Evolutionary conservation across 805 yeast genomes (phyloP), one percentile per base, ranked within the genome.

Genomic region (Candida nonsorbophila): DNA sequence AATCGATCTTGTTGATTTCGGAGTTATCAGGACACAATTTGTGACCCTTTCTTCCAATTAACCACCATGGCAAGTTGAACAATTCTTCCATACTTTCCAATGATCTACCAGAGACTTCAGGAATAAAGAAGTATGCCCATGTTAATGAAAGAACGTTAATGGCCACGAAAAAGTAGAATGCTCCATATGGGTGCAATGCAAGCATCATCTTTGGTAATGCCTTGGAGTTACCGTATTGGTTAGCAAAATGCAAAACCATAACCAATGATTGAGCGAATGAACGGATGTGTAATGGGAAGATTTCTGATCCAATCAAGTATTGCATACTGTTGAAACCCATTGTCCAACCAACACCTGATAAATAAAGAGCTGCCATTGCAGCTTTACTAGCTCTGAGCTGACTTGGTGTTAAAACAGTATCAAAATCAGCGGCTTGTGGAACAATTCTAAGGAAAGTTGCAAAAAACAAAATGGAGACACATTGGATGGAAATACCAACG

Each of bases 301-400:
- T 60, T 44, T 74, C 80, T 4, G 79, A 62, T 34, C 72, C 72
- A 40, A 74, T 51, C 39, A 74, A 55, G 43, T 73, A 74, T 45
- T 74, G 79, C 27, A 72, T 55, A 0, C 74, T 56, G 50, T 74
- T 74, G 67, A 72, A 74, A 20, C 79, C 79, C 50, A 74, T 47
- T 18, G 75, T 67, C 80, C 79, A 74, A 20, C 77, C 78, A 14
- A 62, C 56, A 40, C 79, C 79, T 18, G 64, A 56, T 20, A 73
- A 40, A 40, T 55, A 73, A 16, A 74, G 42, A 27, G 72, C 62
- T 1, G 76, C 75, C 40, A 74, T 47, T 6, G 78, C 79, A 28
- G 58, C 73, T 28, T 55, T 47, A 19, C 71, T 57, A 2, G 75
- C 75, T 4, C 42, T 38, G 14, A 36, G 32, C 33, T 62, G 48